A percentile compares a stretch with the other conserved stretches of the same genome.
Evolutionary conservation across 177 flowering plant genomes (phyloP).

Genomic region (Vitis hybrid): DNA sequence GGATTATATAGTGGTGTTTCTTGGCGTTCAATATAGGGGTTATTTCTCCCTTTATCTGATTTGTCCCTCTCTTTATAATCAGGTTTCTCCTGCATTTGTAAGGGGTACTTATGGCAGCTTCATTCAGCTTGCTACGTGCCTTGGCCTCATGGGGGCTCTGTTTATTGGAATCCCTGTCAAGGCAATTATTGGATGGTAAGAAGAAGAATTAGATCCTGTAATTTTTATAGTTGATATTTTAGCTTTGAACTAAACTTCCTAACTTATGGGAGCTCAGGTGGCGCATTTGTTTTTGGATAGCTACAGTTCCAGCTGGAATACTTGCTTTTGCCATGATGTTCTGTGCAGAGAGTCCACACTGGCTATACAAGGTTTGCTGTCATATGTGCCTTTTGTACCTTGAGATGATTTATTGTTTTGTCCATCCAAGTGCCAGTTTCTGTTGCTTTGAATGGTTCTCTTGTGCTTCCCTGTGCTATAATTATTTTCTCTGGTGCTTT

Average conservation of each 20-base stretch:
- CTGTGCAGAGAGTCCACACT: slow-evolving; percentile 91
- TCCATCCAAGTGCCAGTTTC: too few relatives aligned
- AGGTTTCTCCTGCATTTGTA: slow-evolving; percentile 89
- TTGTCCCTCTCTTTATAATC: slow-evolving; percentile 2
- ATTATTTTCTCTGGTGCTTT: too few relatives aligned
- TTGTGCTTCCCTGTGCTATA: too few relatives aligned
- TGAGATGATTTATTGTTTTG: background rate
- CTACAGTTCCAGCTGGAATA: slow-evolving; percentile 75
- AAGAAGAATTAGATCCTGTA: background rate
- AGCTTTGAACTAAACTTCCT: background rate
- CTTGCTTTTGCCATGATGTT: slow-evolving; percentile 75
- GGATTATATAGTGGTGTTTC: background rate
- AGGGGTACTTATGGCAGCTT: slow-evolving; percentile 95
- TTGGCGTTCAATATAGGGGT: background rate
- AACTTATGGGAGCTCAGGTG: slow-evolving; percentile 56
- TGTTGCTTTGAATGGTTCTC: background rate
- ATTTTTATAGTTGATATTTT: background rate
- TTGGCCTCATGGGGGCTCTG: slow-evolving; percentile 75
- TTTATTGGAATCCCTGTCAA: slow-evolving; percentile 79
- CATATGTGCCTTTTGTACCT: background rate
- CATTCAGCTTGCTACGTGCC: slow-evolving; percentile 90
- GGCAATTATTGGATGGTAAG: slow-evolving; percentile 72
- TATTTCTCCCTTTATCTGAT: background rate
- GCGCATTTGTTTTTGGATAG: slow-evolving; percentile 93
- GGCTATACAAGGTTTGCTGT: slow-evolving; percentile 81